Evolutionary conservation across 1,284 basidiomycete species (phyloP), one percentile per base, ranked within the genome.

Genomic region (Cerioporus squamosus): DNA sequence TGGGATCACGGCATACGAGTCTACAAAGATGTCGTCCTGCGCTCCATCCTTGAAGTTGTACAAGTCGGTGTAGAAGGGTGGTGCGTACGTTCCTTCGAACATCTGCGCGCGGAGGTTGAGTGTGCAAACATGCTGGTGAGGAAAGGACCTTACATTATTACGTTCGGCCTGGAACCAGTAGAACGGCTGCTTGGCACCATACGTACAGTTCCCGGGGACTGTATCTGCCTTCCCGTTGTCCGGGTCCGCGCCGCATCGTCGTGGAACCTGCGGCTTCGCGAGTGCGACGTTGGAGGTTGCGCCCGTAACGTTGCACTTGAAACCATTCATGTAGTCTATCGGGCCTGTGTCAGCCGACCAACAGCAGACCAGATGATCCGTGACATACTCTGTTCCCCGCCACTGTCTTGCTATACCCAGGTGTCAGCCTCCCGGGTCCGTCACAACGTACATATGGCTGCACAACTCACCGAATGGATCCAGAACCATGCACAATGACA

Each of bases 401-500:
- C 81, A 36, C 76, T 77, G 57, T 81, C 75, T 7, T 73, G 56
- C 72, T 76, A 45, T 18, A 29, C 18, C 26, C 55, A 15, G 40
- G 12, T 20, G 22, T 44, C 22, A 59, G 39, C 18, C 29, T 7
- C 44, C 2, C 29, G 18, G 17, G n/a, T 43, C 9, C 26, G 12
- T 18, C 10, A 36, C n/a, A n/a, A n/a, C n/a, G n/a, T n/a, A n/a
- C 17, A 7, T 36, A 18, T 17, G 9, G 17, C 40, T 5, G 31
- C 15, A 31, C 9, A 2, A 72, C 79, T 23, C 59, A 79, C 77
- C 1, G 78, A 78, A 69, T 90, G 88, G 24, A 88, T 82, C 90
- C 90, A 93, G 68, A 86, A 86, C 78, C 84, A 93, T 8, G 85
- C 81, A 70, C 90, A 91, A 17, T 77, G 81, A 67, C 90, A 92